These are phyloP conservation scores for Opeltia flavorubescens DNA, from an alignment of 495 filamentous ascomycete species.

Conservation along the genomic window DNA sequence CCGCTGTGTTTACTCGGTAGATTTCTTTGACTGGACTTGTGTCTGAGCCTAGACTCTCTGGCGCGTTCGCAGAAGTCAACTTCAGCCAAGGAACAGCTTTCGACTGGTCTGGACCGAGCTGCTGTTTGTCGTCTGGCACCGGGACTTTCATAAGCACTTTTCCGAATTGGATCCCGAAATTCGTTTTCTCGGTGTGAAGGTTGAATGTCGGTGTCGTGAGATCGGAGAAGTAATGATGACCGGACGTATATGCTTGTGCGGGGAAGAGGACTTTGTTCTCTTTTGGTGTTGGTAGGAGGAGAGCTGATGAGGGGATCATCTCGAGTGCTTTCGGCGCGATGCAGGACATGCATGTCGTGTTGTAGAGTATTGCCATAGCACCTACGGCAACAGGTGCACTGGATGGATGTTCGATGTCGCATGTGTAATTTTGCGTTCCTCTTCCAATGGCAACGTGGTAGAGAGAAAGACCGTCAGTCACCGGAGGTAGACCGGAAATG, in stretches of 20 bases:
- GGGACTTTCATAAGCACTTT: slow-evolving; percentile 37
- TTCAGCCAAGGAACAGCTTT: slow-evolving; percentile 67
- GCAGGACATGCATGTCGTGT: slow-evolving; percentile 66
- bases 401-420: slow-evolving; percentile 42
- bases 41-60: slow-evolving; percentile 23
- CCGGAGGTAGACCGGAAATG: slow-evolving; percentile 36
- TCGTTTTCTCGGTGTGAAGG: slow-evolving; percentile 39
- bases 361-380: slow-evolving; percentile 76
- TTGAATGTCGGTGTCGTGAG: slow-evolving; percentile 65
- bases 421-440: slow-evolving; percentile 87
- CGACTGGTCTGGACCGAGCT: slow-evolving; percentile 32
- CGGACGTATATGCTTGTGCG: slow-evolving; percentile 46
- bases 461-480: slow-evolving; percentile 40
- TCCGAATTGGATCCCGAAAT: slow-evolving; percentile 45
- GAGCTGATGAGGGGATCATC: slow-evolving; percentile 29
- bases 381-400: slow-evolving; percentile 47
- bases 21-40: slow-evolving; percentile 55
- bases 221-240: slow-evolving; percentile 66
- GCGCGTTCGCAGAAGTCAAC: slow-evolving; percentile 16
- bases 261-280: slow-evolving; percentile 24
- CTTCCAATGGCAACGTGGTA: slow-evolving; percentile 75
- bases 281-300: slow-evolving; percentile 30
- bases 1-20: slow-evolving; percentile 77
- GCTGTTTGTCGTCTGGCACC: slow-evolving; percentile 46
- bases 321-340: slow-evolving; percentile 48